phyloP scores from a whole-genome alignment of 139 green algal species.

The Desmodesmus armatus region DNA sequence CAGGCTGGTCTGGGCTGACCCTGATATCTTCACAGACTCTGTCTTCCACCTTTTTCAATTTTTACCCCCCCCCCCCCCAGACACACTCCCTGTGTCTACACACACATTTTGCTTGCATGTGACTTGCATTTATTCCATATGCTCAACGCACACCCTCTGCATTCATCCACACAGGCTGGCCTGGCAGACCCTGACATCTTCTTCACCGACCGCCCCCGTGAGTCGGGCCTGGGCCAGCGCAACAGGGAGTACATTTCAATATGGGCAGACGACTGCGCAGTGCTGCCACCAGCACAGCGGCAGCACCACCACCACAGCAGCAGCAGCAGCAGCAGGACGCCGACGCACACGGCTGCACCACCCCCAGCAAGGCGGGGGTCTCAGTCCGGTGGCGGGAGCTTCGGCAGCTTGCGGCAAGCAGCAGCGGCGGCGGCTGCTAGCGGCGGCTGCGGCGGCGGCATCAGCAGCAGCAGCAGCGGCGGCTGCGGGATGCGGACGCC shows the following conservation, averaged over 20 bases:
- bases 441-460: not conserved
- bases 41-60: too few species aligned
- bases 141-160: not conserved
- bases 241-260: slow-evolving; percentile 90
- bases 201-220: slow-evolving; percentile 82
- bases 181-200: slow-evolving; percentile 89
- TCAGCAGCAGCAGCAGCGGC: not conserved
- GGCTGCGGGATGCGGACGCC: not conserved
- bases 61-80: too few species aligned
- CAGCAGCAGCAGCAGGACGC: not conserved
- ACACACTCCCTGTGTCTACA: too few species aligned
- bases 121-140: too few species aligned
- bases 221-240: slow-evolving; percentile 59
- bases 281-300: slow-evolving; percentile 66
- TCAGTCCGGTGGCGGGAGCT: too few species aligned
- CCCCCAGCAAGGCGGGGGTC: too few species aligned
- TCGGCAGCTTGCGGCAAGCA: too few species aligned
- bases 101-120: too few species aligned
- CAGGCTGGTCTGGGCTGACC: too few species aligned
- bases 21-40: too few species aligned
- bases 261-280: slow-evolving; percentile 82
- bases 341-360: not conserved
- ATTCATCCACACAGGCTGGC: slow-evolving; percentile 58
- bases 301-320: slow-evolving; percentile 23
- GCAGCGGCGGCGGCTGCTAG: not conserved